Conservation (phyloP, 306 rosid species). For the Echinosophora koreensis region DNA sequence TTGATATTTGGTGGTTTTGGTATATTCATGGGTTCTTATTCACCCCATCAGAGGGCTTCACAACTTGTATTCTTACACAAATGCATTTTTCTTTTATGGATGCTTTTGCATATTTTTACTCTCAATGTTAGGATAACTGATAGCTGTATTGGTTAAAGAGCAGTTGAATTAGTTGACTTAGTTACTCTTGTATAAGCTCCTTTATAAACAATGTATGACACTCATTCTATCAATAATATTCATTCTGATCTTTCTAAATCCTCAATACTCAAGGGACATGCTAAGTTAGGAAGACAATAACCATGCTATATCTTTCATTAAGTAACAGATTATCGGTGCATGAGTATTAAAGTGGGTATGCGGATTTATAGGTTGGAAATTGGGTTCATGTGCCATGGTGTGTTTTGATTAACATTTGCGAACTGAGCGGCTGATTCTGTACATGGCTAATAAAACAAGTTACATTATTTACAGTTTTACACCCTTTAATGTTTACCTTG, state of each 20-base stretch:
- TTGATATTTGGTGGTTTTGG: background rate
- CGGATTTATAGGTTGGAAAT: slow-evolving; percentile 8
- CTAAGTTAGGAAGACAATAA: slow-evolving; percentile 23
- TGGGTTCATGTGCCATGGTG: background rate
- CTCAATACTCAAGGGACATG: background rate
- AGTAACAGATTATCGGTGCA: background rate
- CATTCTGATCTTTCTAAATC: too few relatives aligned
- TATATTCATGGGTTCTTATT: slow-evolving; percentile 18
- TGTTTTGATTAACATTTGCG: background rate
- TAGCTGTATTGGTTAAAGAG: too few relatives aligned
- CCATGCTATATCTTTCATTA: slow-evolving; percentile 8
- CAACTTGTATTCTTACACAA: slow-evolving; percentile 5
- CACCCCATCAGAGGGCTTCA: slow-evolving; percentile 14
- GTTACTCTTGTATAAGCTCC: too few relatives aligned
- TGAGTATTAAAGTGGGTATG: background rate
- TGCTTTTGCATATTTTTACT: slow-evolving; percentile 19
- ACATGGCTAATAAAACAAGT: slow-evolving; percentile 13
- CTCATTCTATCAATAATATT: too few relatives aligned
- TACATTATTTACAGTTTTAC: background rate
- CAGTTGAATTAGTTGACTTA: too few relatives aligned
- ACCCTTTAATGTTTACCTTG: slow-evolving; percentile 13
- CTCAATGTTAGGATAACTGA: too few relatives aligned
- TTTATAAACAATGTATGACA: too few relatives aligned
- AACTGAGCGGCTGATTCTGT: slow-evolving; percentile 12
- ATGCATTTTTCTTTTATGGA: background rate